Evolutionary conservation across 2,329 filamentous ascomycete genomes (phyloP).

Genomic region (Aspergillus thermomutatus): DNA sequence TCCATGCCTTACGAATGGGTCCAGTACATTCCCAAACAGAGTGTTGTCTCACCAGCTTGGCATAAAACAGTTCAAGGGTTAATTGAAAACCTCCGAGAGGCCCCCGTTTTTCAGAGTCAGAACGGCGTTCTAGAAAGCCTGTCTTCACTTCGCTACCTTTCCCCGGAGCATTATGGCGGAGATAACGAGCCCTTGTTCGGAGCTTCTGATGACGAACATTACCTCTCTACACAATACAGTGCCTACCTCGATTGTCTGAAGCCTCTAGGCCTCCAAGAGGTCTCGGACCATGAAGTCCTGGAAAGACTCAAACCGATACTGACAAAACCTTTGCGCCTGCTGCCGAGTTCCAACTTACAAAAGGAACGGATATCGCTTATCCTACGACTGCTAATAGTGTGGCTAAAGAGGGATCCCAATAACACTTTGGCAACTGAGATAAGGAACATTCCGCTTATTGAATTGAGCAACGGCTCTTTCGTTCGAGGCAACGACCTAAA

Average conservation of each 20-base stretch:
- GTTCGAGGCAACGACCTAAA: too few relatives aligned
- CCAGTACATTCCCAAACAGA: neutral
- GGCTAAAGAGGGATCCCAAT: too few relatives aligned
- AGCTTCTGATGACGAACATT: neutral
- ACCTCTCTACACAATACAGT: conserved; percentile 4
- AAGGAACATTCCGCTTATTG: too few relatives aligned
- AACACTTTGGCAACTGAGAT: too few relatives aligned
- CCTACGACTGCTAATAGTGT: too few relatives aligned
- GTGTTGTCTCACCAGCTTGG: neutral
- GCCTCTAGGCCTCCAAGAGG: neutral
- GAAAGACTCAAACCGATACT: neutral
- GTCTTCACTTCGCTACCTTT: conserved; percentile 3
- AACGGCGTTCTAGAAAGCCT: neutral
- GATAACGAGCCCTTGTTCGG: conserved; percentile 2
- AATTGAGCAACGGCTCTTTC: too few relatives aligned
- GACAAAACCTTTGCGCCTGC: too few relatives aligned
- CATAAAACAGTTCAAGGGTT: neutral
- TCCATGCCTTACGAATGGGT: neutral
- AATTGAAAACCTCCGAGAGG: neutral
- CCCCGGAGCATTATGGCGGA: neutral
- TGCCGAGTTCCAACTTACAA: too few relatives aligned
- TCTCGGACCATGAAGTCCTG: neutral
- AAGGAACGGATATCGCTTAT: too few relatives aligned
- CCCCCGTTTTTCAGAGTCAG: conserved; percentile 1
- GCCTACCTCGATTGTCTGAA: neutral